Percentiles rank a stretch among this genome's conserved stretches.
Conservation (phyloP, 2,329 filamentous ascomycete genomes). For the Penicillium decumbens region DNA sequence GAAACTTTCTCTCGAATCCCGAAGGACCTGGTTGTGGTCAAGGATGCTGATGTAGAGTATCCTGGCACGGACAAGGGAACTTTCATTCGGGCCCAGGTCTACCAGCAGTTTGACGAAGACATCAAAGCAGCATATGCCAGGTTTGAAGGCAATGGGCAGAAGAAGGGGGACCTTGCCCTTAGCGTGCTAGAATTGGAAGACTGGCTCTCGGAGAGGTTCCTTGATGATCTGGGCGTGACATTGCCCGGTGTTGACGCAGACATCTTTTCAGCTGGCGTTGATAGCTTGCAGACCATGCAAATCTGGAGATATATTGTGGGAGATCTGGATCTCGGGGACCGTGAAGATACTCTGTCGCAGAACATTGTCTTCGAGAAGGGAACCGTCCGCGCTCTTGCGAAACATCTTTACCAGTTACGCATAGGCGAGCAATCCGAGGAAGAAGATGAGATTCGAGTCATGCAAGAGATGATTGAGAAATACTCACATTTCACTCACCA, state of each 20-base stretch:
- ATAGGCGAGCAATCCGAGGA: conserved; percentile 32
- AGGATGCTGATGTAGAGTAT: conserved; percentile 46
- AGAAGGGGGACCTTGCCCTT: conserved; percentile 15
- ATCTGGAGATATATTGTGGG: conserved; percentile 52
- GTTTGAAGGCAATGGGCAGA: conserved; percentile 42
- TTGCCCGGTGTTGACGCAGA: conserved; percentile 45
- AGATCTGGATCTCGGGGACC: conserved; percentile 47
- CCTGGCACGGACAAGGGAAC: conserved; percentile 56
- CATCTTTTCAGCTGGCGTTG: conserved; percentile 56
- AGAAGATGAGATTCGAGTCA: conserved; percentile 43
- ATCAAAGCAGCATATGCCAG: conserved; percentile 47
- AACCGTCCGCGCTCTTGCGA: conserved; percentile 46
- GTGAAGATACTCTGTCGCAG: conserved; percentile 43
- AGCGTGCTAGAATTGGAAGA: conserved; percentile 24
- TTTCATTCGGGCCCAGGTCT: conserved; percentile 51
- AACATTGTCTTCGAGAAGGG: conserved; percentile 59
- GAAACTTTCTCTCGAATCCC: conserved; percentile 54
- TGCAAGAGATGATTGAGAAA: conserved; percentile 47
- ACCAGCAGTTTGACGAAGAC: conserved; percentile 45
- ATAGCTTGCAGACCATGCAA: conserved; percentile 56
- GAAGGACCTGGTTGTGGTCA: conserved; percentile 51
- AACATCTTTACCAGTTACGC: conserved; percentile 44
- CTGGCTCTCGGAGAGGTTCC: conserved; percentile 44
- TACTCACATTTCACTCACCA: conserved; percentile 39
- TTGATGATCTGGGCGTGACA: conserved; percentile 16